These are phyloP conservation scores for Colletotrichum eleusines DNA, from an alignment of 2,329 filamentous ascomycete species.

Conservation along the genomic window DNA sequence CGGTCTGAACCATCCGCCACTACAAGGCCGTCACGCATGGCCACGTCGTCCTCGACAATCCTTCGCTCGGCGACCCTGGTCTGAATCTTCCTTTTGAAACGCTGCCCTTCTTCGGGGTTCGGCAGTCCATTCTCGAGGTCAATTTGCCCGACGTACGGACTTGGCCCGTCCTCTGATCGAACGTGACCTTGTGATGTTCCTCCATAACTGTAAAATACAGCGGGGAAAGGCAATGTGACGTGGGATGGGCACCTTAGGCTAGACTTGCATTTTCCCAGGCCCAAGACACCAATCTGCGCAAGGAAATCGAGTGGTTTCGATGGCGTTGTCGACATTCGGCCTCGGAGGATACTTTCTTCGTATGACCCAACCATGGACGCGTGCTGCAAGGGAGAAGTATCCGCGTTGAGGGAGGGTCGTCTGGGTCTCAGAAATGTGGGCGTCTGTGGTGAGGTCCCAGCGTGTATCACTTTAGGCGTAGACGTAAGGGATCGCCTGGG, in stretches of 20 bases:
- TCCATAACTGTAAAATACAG: slow-evolving; percentile 95
- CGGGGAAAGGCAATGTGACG: slow-evolving; percentile 90
- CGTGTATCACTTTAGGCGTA: slow-evolving; percentile 59
- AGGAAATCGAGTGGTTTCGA: slow-evolving; percentile 93
- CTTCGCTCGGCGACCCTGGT: slow-evolving; percentile 57
- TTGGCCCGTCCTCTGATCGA: slow-evolving; percentile 85
- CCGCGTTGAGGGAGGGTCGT: slow-evolving; percentile 78
- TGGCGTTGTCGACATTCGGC: slow-evolving; percentile 95
- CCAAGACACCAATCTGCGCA: slow-evolving; percentile 94
- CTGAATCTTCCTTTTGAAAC: slow-evolving; percentile 62
- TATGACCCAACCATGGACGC: slow-evolving; percentile 98
- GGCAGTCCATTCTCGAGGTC: slow-evolving; percentile 86
- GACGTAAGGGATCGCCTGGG: slow-evolving; percentile 81
- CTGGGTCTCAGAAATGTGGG: slow-evolving; percentile 67
- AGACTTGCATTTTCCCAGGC: slow-evolving; percentile 88
- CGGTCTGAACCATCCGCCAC: slow-evolving; percentile 46
- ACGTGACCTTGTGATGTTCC: slow-evolving; percentile 72
- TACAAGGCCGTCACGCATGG: slow-evolving; percentile 39
- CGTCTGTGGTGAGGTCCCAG: slow-evolving; percentile 61
- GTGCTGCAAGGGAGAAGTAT: slow-evolving; percentile 83
- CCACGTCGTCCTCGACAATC: slow-evolving; percentile 47
- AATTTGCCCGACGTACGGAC: slow-evolving; percentile 93
- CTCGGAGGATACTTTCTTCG: slow-evolving; percentile 94
- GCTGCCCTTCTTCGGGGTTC: slow-evolving; percentile 61
- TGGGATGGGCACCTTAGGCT: slow-evolving; percentile 89